These are phyloP conservation scores for Penicillium herquei DNA, from an alignment of 495 filamentous ascomycete species.

Conservation along the genomic window DNA sequence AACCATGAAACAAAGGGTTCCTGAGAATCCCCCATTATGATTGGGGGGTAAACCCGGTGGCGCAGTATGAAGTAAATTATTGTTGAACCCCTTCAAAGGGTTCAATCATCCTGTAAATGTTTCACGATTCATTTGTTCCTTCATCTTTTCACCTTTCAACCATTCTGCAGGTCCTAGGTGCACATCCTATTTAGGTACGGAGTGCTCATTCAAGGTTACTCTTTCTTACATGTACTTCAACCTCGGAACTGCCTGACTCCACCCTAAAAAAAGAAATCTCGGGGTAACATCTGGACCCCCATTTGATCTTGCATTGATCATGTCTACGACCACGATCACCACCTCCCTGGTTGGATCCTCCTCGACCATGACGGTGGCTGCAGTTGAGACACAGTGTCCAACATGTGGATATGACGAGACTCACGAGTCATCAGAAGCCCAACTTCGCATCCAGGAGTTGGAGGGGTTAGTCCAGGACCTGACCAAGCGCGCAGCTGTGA, in stretches of 20 bases:
- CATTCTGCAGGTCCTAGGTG: neutral
- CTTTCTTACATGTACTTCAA: neutral
- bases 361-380: conserved; percentile 30
- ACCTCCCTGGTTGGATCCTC: conserved; percentile 34
- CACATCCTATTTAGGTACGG: neutral
- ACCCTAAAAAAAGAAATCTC: conserved; percentile 3
- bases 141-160: neutral
- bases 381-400: conserved; percentile 40
- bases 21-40: conserved; percentile 2
- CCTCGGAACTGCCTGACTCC: neutral
- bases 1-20: too few species aligned
- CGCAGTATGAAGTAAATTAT: conserved; percentile 20
- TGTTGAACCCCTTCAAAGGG: conserved; percentile 19
- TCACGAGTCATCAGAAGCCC: conserved; percentile 48
- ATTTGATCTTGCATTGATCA: conserved; percentile 18
- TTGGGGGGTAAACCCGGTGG: conserved; percentile 18
- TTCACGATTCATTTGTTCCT: neutral
- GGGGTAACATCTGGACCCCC: conserved; percentile 16
- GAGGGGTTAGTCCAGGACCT: conserved; percentile 73
- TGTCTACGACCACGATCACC: conserved; percentile 34
- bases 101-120: conserved; percentile 6
- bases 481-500: conserved; percentile 72
- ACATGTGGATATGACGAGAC: conserved; percentile 44
- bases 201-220: neutral
- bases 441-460: conserved; percentile 73